A percentile compares a stretch with the other conserved stretches of the same genome.
phyloP scores from a whole-genome alignment of 2,329 filamentous ascomycete genomes.

The Sclerotinia minor region DNA sequence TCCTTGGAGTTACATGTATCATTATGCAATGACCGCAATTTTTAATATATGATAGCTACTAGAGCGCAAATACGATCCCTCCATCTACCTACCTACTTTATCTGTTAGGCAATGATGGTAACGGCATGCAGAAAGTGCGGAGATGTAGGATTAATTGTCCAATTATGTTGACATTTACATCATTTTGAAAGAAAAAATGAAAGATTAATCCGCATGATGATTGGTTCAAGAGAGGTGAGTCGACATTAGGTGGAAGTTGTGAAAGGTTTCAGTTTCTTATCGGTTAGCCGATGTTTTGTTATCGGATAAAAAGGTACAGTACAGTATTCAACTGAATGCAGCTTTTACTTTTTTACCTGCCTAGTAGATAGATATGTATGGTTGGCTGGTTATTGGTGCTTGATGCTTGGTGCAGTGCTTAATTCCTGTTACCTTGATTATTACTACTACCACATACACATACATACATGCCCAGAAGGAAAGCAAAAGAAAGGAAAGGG shows the following conservation, averaged over 20 bases:
- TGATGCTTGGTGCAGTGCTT: too few species aligned
- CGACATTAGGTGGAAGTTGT: neutral
- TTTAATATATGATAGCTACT: neutral
- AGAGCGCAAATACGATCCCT: neutral
- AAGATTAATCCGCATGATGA: neutral
- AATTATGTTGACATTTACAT: neutral
- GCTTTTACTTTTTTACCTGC: neutral
- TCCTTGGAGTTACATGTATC: neutral
- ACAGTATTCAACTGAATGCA: too few species aligned
- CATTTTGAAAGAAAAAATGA: neutral
- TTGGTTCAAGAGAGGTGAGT: neutral
- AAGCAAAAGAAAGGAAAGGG: too few species aligned
- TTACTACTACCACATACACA: neutral
- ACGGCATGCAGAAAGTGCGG: neutral
- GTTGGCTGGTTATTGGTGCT: too few species aligned
- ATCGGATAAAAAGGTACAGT: slow-evolving; percentile 1
- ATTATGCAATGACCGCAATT: neutral
- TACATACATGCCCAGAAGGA: neutral
- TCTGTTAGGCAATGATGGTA: slow-evolving; percentile 1
- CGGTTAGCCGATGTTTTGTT: slow-evolving; percentile 6
- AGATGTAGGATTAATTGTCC: neutral
- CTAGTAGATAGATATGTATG: neutral
- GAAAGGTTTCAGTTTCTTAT: slow-evolving; percentile 3
- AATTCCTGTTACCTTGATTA: too few species aligned
- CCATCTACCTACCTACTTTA: neutral